Percentiles rank a stretch among this genome's conserved stretches.
phyloP scores from a whole-genome alignment of 2,329 filamentous ascomycete species.

The Ceratocystiopsis minuta region DNA sequence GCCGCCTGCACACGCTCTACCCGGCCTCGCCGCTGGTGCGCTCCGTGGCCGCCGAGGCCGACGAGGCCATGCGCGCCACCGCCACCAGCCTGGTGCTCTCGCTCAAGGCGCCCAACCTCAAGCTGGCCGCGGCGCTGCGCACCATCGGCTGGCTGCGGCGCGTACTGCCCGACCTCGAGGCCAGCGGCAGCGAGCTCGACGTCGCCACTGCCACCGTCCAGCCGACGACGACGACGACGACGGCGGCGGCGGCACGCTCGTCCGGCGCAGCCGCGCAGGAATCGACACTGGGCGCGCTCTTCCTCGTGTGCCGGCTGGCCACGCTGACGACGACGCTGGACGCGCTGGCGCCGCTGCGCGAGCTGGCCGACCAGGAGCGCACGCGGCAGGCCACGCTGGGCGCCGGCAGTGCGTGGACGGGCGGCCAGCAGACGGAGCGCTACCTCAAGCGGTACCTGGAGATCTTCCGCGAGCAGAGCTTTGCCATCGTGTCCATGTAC shows the following conservation, averaged over 20 bases:
- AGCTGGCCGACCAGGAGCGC: conserved; percentile 76
- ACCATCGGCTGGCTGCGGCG: conserved; percentile 83
- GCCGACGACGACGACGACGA: conserved; percentile 5
- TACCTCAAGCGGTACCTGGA: conserved; percentile 93
- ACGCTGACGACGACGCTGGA: conserved; percentile 65
- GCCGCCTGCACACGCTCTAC: conserved; percentile 66
- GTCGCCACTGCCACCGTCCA: conserved; percentile 2
- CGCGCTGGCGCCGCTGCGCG: conserved; percentile 67
- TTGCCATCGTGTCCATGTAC: conserved; percentile 88
- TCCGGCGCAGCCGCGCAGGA: conserved; percentile 25
- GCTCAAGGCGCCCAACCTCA: conserved; percentile 60
- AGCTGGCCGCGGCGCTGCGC: conserved; percentile 76
- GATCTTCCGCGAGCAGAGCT: conserved; percentile 93
- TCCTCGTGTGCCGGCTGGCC: conserved; percentile 68
- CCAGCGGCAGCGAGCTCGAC: conserved; percentile 8
- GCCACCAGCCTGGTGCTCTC: conserved; percentile 65
- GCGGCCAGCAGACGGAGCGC: conserved; percentile 81
- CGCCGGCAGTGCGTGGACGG: conserved; percentile 33
- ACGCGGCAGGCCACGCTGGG: conserved; percentile 22
- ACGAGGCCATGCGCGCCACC: conserved; percentile 76
- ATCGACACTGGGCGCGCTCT: conserved; percentile 61
- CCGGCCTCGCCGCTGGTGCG: conserved; percentile 58
- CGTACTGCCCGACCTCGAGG: conserved; percentile 62
- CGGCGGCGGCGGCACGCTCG: conserved; percentile 4
- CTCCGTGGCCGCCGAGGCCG: conserved; percentile 58